Evolutionary conservation across 345 rosid species (phyloP).

Genomic region (Physaria fendleri): DNA sequence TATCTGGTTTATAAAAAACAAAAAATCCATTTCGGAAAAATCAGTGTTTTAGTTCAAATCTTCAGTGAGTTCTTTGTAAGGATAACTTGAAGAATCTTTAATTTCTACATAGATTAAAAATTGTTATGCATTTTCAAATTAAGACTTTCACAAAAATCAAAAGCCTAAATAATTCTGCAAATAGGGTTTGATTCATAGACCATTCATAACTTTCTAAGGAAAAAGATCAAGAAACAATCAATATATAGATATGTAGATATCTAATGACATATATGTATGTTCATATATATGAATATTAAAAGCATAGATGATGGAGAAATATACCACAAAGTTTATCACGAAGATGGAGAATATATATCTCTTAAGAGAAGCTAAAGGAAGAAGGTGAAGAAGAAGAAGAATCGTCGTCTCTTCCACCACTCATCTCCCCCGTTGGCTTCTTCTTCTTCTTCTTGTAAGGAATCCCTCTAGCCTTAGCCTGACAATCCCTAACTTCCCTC

Average conservation of each 20-base stretch:
- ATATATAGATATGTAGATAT: no score
- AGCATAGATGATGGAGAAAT: neutral
- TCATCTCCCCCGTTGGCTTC: conserved; percentile 18
- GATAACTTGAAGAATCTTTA: neutral
- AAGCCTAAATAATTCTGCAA: no score
- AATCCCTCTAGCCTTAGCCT: conserved; percentile 83
- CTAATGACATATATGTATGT: neutral
- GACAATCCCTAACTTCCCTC: conserved; percentile 73
- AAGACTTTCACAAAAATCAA: neutral
- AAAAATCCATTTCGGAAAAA: neutral
- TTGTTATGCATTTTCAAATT: neutral
- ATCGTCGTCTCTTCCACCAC: conserved; percentile 30
- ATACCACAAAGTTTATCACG: conserved; percentile 14
- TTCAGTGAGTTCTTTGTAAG: neutral
- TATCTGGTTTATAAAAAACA: neutral
- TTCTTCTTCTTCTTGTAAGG: conserved; percentile 84
- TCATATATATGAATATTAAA: neutral
- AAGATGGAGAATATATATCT: conserved; percentile 12
- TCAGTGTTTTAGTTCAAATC: neutral
- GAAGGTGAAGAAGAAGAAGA: conserved; percentile 27
- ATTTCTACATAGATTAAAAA: neutral
- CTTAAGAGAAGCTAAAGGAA: conserved; percentile 28
- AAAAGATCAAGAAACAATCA: no score
- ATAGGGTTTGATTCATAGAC: conserved; percentile 18
- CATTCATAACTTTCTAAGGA: no score